Evolutionary conservation across 73 alveolate species (phyloP).

Genomic region (Durusdinium trenchii): DNA sequence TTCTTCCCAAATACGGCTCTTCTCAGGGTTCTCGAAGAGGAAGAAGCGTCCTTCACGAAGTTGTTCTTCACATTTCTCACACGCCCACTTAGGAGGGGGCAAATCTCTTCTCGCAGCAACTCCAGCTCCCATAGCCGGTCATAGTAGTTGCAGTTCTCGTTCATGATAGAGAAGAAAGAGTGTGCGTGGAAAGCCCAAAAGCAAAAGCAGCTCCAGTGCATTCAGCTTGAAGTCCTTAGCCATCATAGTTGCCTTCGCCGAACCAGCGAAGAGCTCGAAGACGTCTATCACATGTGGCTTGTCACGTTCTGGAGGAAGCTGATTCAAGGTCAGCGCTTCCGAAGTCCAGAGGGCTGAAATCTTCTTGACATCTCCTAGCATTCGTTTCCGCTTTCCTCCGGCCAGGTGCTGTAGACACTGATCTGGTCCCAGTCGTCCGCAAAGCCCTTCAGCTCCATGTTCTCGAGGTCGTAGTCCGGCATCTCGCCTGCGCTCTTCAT

Average conservation of each 20-base stretch:
- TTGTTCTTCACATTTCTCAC: neutral
- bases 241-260: neutral
- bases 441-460: too few relatives aligned
- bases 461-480: neutral
- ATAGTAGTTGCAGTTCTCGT: neutral
- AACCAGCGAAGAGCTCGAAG: neutral
- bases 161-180: neutral
- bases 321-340: neutral
- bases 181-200: neutral
- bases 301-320: neutral
- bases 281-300: neutral
- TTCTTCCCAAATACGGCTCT: neutral
- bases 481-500: neutral
- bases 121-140: neutral
- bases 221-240: neutral
- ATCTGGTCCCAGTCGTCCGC: too few relatives aligned
- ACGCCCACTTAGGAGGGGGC: neutral
- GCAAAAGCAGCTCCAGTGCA: neutral
- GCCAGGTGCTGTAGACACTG: constrained; percentile 11
- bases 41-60: neutral
- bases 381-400: neutral
- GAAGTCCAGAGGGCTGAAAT: neutral
- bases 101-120: neutral
- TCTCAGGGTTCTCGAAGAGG: neutral
- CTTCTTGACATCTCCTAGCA: neutral